Base-by-base conservation (phyloP, 2,329 filamentous ascomycete species). In the Endothia cerciana region DNA sequence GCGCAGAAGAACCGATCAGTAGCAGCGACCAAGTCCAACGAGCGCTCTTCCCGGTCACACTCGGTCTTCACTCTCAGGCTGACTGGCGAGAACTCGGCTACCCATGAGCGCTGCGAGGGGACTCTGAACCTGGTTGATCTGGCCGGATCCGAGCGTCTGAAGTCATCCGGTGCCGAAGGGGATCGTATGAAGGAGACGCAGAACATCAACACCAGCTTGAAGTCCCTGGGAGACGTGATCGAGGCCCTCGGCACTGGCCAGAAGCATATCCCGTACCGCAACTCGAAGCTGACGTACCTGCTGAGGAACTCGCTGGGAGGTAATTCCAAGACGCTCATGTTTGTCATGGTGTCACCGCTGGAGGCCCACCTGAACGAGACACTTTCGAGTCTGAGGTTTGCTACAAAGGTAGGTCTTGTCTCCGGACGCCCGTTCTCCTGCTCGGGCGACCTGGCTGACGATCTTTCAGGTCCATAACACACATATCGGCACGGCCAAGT, bases 301-400 rank as follows among this genome's bases (percentile, higher is more conserved):
- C 85, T 99, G 45, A 93, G 98, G 86, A 96, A 95, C 75, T 97
- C 93, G 3, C 83, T 99, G 8, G 94, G 95, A 4, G 95, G 95
- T 19, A 97, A 97, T 77, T 95, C 91, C 72, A 97, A 97, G 80
- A 99, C 95, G 0, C 89, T 99, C 73, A 99, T 99, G 95, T 97
- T 99, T 77, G 93, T 98, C 76, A 98, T 98, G 94, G 91, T 97
- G 65, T 95, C 91, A 72, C 95, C 95, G 41, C 82, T 98, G 66
- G 92, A 96, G 80, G 91, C 89, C 6, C 95, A 98, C 80, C 82
- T 97, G 70, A 91, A 90, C 73, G 95, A 99, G 83, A 97, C 94
- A 3, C 82, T 97, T 75, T 97, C 94, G 55, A 97, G 93, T 83
- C 83, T 99, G 77, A 91, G 95, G 74, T 99, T 99, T 78, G 95